Percentiles rank a stretch among this genome's conserved stretches.
These are phyloP conservation scores for Dioscorea dumetorum DNA, from an alignment of 106 monocot genomes.

Conservation along the genomic window DNA sequence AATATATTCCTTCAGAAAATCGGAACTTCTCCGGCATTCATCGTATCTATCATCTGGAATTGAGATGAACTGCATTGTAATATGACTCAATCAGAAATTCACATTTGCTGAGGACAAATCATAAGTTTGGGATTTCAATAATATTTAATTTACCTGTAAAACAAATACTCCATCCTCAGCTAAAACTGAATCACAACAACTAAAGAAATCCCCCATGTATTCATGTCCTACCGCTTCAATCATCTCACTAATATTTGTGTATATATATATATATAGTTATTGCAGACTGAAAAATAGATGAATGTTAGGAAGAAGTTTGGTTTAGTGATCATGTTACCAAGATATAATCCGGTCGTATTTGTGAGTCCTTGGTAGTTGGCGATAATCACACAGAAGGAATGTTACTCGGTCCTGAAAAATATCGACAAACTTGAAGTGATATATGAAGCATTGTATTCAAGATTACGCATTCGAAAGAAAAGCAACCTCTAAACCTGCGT, in stretches of 20 bases:
- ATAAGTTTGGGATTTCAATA: not conserved
- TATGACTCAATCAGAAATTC: not conserved
- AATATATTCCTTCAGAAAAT: conserved; percentile 95
- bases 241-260: conserved; percentile 96
- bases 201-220: conserved; percentile 93
- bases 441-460: not conserved
- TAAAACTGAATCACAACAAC: conserved; percentile 74
- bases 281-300: not conserved
- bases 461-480: not conserved
- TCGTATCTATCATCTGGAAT: conserved; percentile 92
- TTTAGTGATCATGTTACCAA: conserved; percentile 44
- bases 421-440: not conserved
- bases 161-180: conserved; percentile 77
- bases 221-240: conserved; percentile 95
- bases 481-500: conserved; percentile 80
- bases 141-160: conserved; percentile 53
- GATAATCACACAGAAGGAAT: conserved; percentile 81
- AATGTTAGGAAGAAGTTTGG: too few relatives aligned
- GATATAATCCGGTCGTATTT: conserved; percentile 95
- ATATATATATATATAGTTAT: not conserved
- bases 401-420: conserved; percentile 54
- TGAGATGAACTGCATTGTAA: conserved; percentile 64
- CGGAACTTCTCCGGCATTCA: conserved; percentile 89
- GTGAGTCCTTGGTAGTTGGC: conserved; percentile 43
- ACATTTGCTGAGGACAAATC: not conserved